Evolutionary conservation across 805 yeast species (phyloP), one percentile per base, ranked within the genome.

Genomic region (Kazachstania viticola): DNA sequence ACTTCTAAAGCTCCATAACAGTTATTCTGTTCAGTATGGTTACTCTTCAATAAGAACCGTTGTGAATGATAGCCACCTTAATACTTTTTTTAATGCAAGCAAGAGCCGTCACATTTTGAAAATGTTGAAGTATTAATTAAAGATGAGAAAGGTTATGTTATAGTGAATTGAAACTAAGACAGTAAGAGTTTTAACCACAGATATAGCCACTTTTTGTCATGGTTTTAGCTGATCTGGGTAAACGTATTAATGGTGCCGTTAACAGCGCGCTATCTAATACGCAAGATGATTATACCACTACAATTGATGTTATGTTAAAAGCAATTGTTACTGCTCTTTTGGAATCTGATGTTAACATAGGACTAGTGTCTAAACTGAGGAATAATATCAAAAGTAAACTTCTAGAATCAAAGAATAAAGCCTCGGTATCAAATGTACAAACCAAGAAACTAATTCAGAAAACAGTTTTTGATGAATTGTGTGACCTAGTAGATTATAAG

Each of bases 331-430:
- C 81, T 37, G 98, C 98, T 0, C 67, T 88, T 35, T 64, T 91
- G 36, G 95, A 87, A 57, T 70, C 91, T n/a, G 98, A 88, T 58
- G 97, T 88, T 16, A 91, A 91, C 50, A 76, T 91, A 51, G 73
- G 71, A 44, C 65, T 88, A 29, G 98, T 88, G 18, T 74, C 82
- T 24, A 69, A 68, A 40, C 61, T 88, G 39, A 71, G 95, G 50
- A 79, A 72, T 42, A 75, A 79, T 44, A 70, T 88, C 44, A 75
- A 73, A 47, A 49, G 61, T 25, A 71, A 69, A 25, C 65, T 83
- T 30, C 66, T 70, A 33, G 65, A 65, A 17, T 64, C 71, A 24
- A 64, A 67, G 14, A 35, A 26, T 12, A 31, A 27, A 4, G 40
- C 36, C 17, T 40, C 53, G 0, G 38, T 41, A 5, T 38, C 41